phyloP scores from a whole-genome alignment of 1,284 basidiomycete species.

The Trichosporon ovoides region DNA sequence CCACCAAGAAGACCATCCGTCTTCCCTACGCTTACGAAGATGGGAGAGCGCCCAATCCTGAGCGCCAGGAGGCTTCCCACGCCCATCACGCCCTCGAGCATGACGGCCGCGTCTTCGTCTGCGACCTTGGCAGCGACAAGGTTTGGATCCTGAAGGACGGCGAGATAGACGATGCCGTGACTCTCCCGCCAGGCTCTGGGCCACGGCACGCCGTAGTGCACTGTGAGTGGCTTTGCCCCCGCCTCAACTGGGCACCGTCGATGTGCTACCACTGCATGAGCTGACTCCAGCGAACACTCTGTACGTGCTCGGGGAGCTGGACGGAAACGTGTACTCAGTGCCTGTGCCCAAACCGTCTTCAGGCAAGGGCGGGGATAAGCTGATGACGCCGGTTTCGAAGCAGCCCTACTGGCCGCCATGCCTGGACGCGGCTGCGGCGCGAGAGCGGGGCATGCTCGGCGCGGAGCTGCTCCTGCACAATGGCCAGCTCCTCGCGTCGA shows the following conservation, averaged over 20 bases:
- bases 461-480: conserved; percentile 40
- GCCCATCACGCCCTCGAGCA: conserved; percentile 43
- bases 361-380: neutral
- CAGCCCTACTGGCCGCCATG: conserved; percentile 9
- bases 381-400: conserved; percentile 22
- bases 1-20: conserved; percentile 23
- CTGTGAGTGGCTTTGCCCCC: conserved; percentile 25
- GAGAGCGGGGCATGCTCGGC: conserved; percentile 28
- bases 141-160: conserved; percentile 37
- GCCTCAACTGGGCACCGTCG: too few species aligned
- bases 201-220: conserved; percentile 43
- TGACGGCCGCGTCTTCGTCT: conserved; percentile 34
- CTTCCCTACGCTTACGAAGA: conserved; percentile 36
- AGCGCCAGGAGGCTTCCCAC: conserved; percentile 44
- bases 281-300: conserved; percentile 34
- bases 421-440: neutral
- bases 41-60: conserved; percentile 31
- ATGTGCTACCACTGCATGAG: neutral
- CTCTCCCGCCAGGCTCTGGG: conserved; percentile 28
- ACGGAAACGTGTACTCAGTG: conserved; percentile 35
- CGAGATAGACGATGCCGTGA: conserved; percentile 7
- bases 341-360: conserved; percentile 28
- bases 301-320: conserved; percentile 44
- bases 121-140: conserved; percentile 45
- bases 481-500: conserved; percentile 40